Evolutionary conservation across 306 rosid genomes (phyloP).

Genomic region (Trifolium dubium): DNA sequence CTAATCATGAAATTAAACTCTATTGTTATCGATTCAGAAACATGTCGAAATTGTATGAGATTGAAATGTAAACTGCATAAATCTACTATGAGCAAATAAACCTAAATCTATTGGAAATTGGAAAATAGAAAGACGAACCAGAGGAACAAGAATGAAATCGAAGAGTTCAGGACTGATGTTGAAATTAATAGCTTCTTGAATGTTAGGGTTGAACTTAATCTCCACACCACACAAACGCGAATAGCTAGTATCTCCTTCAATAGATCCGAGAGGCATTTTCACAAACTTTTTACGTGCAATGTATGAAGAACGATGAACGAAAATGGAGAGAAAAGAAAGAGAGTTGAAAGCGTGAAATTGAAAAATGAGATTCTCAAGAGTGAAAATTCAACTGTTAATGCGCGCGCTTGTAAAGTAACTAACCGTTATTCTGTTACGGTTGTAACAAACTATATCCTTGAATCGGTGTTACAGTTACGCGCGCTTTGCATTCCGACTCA

Average conservation of each 20-base stretch:
- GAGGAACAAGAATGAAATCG: slow-evolving; percentile 63
- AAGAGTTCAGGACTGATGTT: slow-evolving; percentile 36
- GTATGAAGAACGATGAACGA: background rate
- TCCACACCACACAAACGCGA: slow-evolving; percentile 65
- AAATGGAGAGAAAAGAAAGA: background rate
- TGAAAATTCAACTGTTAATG: too few relatives aligned
- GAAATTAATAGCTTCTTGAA: slow-evolving; percentile 33
- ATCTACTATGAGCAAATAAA: background rate
- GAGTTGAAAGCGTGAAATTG: background rate
- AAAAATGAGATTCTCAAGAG: background rate
- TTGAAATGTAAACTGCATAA: background rate
- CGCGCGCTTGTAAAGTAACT: background rate
- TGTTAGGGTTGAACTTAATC: slow-evolving; percentile 53
- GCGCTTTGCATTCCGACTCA: background rate
- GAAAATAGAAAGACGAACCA: slow-evolving; percentile 54
- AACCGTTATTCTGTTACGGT: background rate
- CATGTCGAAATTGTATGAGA: background rate
- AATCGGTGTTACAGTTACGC: background rate
- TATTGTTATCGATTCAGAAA: too few relatives aligned
- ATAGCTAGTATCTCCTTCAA: slow-evolving; percentile 26
- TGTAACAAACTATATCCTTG: background rate
- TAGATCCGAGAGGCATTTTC: slow-evolving; percentile 75
- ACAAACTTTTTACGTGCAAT: background rate
- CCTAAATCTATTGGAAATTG: background rate
- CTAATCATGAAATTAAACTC: background rate